These are phyloP conservation scores for Alternaria metachromatica DNA, from an alignment of 2,329 filamentous ascomycete genomes.

Conservation along the genomic window DNA sequence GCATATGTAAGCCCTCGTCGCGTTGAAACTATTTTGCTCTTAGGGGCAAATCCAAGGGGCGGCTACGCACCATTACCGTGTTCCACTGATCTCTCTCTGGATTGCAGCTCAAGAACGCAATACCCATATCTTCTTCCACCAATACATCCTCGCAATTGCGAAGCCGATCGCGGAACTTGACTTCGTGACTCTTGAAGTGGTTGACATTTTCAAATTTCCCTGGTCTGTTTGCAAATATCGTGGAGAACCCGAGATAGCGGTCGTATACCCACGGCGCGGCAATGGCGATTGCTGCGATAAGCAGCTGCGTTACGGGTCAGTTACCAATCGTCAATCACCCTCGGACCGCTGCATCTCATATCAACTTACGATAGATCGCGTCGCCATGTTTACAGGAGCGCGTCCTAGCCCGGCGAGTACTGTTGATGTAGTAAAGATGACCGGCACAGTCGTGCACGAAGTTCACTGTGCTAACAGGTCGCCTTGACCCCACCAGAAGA, in stretches of 20 bases:
- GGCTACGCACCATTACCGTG: slow-evolving; percentile 53
- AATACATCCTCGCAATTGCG: slow-evolving; percentile 55
- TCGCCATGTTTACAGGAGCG: background rate
- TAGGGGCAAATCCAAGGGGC: background rate
- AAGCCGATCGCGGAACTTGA: slow-evolving; percentile 46
- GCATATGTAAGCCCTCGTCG: background rate
- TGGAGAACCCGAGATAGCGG: slow-evolving; percentile 26
- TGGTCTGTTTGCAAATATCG: slow-evolving; percentile 30
- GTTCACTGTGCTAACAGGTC: background rate
- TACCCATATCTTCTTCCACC: slow-evolving; percentile 44
- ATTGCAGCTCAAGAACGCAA: slow-evolving; percentile 55
- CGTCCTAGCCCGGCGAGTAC: background rate
- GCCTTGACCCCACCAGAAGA: background rate
- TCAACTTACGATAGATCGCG: slow-evolving; percentile 2
- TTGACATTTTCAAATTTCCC: slow-evolving; percentile 26
- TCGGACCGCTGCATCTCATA: background rate
- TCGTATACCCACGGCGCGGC: slow-evolving; percentile 37
- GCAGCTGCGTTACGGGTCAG: slow-evolving; percentile 10
- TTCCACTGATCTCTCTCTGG: slow-evolving; percentile 54
- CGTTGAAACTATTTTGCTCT: background rate
- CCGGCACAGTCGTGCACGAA: background rate
- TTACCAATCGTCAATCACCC: background rate
- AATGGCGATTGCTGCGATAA: slow-evolving; percentile 19
- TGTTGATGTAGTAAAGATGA: background rate
- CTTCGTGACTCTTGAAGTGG: slow-evolving; percentile 34